Conservation (phyloP, 169 alveolate species). For the Eimeria sp. region DNA sequence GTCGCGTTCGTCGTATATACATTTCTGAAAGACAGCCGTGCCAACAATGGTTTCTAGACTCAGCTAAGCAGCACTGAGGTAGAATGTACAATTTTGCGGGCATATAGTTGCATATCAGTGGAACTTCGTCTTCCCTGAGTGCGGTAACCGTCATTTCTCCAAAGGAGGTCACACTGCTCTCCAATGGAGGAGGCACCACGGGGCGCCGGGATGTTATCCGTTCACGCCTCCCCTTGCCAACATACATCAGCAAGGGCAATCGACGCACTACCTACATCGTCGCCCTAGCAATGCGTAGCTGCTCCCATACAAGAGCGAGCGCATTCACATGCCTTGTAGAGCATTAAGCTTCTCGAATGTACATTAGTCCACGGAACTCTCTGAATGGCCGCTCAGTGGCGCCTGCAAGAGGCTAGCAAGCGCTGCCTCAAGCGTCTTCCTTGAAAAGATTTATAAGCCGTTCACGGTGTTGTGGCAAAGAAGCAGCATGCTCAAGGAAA, state of each 20-base stretch:
- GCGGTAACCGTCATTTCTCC: neutral
- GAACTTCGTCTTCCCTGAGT: neutral
- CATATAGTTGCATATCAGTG: neutral
- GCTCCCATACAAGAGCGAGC: neutral
- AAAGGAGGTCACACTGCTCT: conserved; percentile 14
- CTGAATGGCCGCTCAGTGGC: neutral
- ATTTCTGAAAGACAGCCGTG: neutral
- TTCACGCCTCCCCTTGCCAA: neutral
- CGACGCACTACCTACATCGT: neutral
- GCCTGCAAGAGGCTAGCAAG: neutral
- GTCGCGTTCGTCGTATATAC: neutral
- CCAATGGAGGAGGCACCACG: neutral
- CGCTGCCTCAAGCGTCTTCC: neutral
- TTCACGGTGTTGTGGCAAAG: neutral
- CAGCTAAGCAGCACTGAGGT: neutral
- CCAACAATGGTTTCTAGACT: neutral
- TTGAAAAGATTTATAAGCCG: neutral
- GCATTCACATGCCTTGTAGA: neutral
- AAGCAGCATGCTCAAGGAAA: neutral
- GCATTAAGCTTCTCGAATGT: neutral
- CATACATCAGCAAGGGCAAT: neutral
- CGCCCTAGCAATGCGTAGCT: neutral
- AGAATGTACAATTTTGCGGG: neutral
- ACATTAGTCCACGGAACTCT: neutral
- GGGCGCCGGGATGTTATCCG: neutral